phyloP scores from a whole-genome alignment of 495 filamentous ascomycete species.

The Articulospora tetracladia region DNA sequence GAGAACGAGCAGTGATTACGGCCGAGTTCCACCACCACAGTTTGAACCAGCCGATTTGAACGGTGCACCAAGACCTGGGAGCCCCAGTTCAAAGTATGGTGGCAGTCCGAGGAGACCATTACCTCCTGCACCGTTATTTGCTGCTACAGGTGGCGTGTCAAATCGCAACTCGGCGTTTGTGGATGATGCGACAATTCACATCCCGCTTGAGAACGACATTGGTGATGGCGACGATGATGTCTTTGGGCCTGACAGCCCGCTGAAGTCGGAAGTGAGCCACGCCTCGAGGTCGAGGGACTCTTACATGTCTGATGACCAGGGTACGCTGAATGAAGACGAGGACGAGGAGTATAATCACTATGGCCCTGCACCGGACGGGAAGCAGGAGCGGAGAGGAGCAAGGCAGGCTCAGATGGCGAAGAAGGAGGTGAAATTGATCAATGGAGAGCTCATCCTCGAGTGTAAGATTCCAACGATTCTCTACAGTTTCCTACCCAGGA shows the following conservation, averaged over 20 bases:
- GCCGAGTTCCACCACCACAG: constrained; percentile 55
- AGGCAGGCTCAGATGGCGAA: constrained; percentile 84
- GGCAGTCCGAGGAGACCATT: constrained; percentile 82
- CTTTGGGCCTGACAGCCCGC: constrained; percentile 62
- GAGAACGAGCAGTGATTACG: constrained; percentile 56
- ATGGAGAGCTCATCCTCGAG: constrained; percentile 95
- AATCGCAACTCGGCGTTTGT: constrained; percentile 31
- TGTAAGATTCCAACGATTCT: constrained; percentile 99
- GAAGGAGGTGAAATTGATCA: constrained; percentile 93
- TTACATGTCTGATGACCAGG: constrained; percentile 53
- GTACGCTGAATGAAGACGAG: constrained; percentile 30
- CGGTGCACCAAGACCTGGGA: constrained; percentile 85
- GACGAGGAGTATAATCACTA: constrained; percentile 66
- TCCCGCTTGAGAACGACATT: constrained; percentile 51
- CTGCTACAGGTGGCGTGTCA: constrained; percentile 37
- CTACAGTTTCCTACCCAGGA: constrained; percentile 86
- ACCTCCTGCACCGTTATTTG: constrained; percentile 88
- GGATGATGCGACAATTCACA: constrained; percentile 55
- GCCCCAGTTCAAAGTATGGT: constrained; percentile 81
- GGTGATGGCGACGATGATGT: constrained; percentile 70
- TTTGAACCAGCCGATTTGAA: constrained; percentile 90
- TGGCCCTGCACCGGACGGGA: constrained; percentile 79
- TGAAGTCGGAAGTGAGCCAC: constrained; percentile 29
- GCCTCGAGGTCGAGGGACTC: constrained; percentile 50
- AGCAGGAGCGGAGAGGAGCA: constrained; percentile 80